Conservation (phyloP, 2,329 filamentous ascomycete genomes). For the Clonostachys chloroleuca region DNA sequence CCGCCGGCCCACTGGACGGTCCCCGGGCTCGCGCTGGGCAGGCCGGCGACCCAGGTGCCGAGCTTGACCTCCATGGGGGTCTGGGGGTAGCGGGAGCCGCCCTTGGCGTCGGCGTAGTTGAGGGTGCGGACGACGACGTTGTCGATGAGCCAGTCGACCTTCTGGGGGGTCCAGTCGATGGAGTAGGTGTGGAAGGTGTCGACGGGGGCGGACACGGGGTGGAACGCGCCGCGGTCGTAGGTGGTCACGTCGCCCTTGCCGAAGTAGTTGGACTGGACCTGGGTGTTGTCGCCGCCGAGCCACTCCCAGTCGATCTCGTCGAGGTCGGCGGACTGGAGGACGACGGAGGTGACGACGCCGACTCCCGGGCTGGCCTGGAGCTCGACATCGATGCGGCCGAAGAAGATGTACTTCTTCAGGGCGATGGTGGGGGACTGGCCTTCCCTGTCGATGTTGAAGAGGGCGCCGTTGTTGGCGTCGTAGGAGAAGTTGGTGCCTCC, state of each 20-base stretch:
- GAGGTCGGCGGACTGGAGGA: slow-evolving; percentile 84
- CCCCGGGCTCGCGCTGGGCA: slow-evolving; percentile 55
- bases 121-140: slow-evolving; percentile 58
- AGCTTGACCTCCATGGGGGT: slow-evolving; percentile 70
- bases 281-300: slow-evolving; percentile 68
- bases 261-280: slow-evolving; percentile 88
- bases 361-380: slow-evolving; percentile 75
- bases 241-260: slow-evolving; percentile 67
- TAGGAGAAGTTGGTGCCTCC: slow-evolving; percentile 44
- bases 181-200: slow-evolving; percentile 62
- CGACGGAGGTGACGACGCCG: slow-evolving; percentile 85
- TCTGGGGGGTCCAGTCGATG: slow-evolving; percentile 62
- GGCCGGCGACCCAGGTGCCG: slow-evolving; percentile 62
- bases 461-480: slow-evolving; percentile 40
- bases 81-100: slow-evolving; percentile 61
- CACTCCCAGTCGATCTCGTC: slow-evolving; percentile 95
- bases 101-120: slow-evolving; percentile 51
- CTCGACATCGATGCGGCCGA: slow-evolving; percentile 77
- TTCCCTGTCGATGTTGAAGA: slow-evolving; percentile 64
- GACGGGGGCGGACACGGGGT: slow-evolving; percentile 47
- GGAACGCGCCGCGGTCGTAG: slow-evolving; percentile 66
- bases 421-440: slow-evolving; percentile 68
- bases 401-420: slow-evolving; percentile 91
- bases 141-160: slow-evolving; percentile 63
- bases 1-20: slow-evolving; percentile 71